These are phyloP conservation scores for Amanita pseudoporphyria DNA, from an alignment of 768 basidiomycete genomes.

Conservation along the genomic window DNA sequence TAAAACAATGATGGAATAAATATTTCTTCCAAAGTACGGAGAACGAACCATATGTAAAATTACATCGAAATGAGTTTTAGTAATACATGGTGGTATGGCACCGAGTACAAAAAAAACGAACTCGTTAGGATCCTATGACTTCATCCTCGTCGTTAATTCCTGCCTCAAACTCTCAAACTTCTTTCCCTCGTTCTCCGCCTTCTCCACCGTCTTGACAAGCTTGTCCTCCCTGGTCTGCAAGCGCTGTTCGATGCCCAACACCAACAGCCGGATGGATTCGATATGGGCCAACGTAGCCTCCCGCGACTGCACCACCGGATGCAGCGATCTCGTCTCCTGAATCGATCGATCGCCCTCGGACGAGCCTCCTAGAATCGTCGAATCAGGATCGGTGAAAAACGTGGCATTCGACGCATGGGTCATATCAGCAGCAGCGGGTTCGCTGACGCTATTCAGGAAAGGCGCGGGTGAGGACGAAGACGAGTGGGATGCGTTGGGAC, in stretches of 20 bases:
- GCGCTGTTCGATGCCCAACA: slow-evolving; percentile 71
- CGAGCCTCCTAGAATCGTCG: not conserved
- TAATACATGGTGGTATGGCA: too few species aligned
- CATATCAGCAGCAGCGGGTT: not conserved
- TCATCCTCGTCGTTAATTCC: slow-evolving; percentile 15
- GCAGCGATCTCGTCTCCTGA: not conserved
- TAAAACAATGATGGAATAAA: too few species aligned
- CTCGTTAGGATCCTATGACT: not conserved
- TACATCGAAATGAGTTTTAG: too few species aligned
- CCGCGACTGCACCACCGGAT: slow-evolving; percentile 12
- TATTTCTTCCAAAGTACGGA: too few species aligned
- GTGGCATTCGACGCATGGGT: slow-evolving; percentile 2
- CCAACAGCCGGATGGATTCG: slow-evolving; percentile 57
- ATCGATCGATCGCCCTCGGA: slow-evolving; percentile 10
- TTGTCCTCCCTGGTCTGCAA: slow-evolving; percentile 54
- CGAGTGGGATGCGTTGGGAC: slow-evolving; percentile 3
- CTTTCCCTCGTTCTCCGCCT: slow-evolving; percentile 47
- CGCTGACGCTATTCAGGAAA: not conserved
- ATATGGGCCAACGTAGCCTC: slow-evolving; percentile 48
- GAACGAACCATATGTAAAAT: too few species aligned
- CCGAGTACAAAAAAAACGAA: too few species aligned
- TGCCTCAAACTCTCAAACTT: slow-evolving; percentile 42
- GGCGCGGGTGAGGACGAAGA: slow-evolving; percentile 2
- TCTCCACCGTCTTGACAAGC: slow-evolving; percentile 46
- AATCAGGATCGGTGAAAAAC: slow-evolving; percentile 6